phyloP scores from a whole-genome alignment of 2,329 filamentous ascomycete genomes.

The Trichophyton mentagrophytes region DNA sequence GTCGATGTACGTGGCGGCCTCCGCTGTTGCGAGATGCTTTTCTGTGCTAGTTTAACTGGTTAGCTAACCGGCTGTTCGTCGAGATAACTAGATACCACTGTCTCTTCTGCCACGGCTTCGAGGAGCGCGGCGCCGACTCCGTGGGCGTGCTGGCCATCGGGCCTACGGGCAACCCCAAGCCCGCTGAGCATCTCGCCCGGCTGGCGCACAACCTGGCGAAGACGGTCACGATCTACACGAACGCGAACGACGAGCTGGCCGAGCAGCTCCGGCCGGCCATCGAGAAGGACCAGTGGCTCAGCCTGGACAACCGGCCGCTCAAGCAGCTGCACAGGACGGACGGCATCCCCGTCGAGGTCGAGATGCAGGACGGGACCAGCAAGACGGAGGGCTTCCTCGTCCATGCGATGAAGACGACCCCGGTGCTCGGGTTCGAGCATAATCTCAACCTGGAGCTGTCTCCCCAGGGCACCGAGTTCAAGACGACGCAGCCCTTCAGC shows the following conservation, averaged over 20 bases:
- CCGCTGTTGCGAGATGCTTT: background rate
- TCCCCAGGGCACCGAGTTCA: background rate
- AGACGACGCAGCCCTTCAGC: background rate
- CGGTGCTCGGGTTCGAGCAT: background rate
- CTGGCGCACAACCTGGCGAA: slow-evolving; percentile 36
- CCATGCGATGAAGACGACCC: background rate
- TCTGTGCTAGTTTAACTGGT: background rate
- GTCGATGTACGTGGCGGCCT: slow-evolving; percentile 31
- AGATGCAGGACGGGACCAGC: background rate
- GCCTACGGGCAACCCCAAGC: slow-evolving; percentile 19
- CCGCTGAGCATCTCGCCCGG: slow-evolving; percentile 31
- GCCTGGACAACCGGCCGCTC: background rate
- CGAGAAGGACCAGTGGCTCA: background rate
- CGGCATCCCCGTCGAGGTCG: background rate
- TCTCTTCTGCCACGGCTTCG: slow-evolving; percentile 48
- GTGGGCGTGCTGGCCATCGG: slow-evolving; percentile 38
- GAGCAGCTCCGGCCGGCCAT: background rate
- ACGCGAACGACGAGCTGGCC: slow-evolving; percentile 29
- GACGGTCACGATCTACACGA: slow-evolving; percentile 40
- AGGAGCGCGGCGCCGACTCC: slow-evolving; percentile 39
- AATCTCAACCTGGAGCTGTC: background rate
- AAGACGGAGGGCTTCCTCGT: background rate
- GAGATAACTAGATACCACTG: slow-evolving; percentile 39
- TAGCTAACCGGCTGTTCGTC: background rate
- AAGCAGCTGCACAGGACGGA: background rate